phyloP scores from a whole-genome alignment of 257 asterid genomes.

The Haberlea rhodopensis region DNA sequence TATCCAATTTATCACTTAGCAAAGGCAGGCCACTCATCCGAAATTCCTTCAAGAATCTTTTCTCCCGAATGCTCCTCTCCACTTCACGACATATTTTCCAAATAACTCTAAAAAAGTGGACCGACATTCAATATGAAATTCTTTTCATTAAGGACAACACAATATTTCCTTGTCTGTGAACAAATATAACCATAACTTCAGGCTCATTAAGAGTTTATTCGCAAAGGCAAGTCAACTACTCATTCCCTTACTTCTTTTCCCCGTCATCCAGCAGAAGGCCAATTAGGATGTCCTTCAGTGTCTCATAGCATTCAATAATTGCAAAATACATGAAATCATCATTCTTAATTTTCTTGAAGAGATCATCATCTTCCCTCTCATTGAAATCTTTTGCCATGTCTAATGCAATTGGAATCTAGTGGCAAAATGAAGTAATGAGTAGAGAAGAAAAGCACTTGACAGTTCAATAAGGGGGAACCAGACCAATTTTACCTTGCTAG shows the following conservation, averaged over 20 bases:
- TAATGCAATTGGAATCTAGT: slow-evolving; percentile 92
- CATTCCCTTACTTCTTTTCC: slow-evolving; percentile 63
- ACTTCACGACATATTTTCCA: slow-evolving; percentile 59
- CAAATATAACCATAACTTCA: slow-evolving; percentile 19
- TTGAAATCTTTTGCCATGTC: slow-evolving; percentile 96
- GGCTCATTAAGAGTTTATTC: background rate
- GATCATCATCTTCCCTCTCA: slow-evolving; percentile 80
- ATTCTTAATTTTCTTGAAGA: slow-evolving; percentile 74
- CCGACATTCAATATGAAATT: slow-evolving; percentile 21
- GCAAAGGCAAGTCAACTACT: slow-evolving; percentile 27
- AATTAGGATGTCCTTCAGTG: slow-evolving; percentile 60
- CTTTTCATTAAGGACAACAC: slow-evolving; percentile 16
- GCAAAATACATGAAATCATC: slow-evolving; percentile 90
- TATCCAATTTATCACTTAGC: slow-evolving; percentile 74
- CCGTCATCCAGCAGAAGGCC: slow-evolving; percentile 58
- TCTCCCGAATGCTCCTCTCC: slow-evolving; percentile 50
- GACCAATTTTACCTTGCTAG: slow-evolving; percentile 74
- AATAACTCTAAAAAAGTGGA: slow-evolving; percentile 53
- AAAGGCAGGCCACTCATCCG: slow-evolving; percentile 71
- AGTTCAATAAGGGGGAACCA: slow-evolving; percentile 21
- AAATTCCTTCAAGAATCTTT: slow-evolving; percentile 58
- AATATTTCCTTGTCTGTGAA: background rate
- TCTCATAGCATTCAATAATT: slow-evolving; percentile 86
- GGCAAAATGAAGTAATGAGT: slow-evolving; percentile 31
- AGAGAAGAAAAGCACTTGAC: slow-evolving; percentile 17